These are phyloP conservation scores for Puccinia polysora DNA, from an alignment of 1,284 basidiomycete species.

Conservation along the genomic window DNA sequence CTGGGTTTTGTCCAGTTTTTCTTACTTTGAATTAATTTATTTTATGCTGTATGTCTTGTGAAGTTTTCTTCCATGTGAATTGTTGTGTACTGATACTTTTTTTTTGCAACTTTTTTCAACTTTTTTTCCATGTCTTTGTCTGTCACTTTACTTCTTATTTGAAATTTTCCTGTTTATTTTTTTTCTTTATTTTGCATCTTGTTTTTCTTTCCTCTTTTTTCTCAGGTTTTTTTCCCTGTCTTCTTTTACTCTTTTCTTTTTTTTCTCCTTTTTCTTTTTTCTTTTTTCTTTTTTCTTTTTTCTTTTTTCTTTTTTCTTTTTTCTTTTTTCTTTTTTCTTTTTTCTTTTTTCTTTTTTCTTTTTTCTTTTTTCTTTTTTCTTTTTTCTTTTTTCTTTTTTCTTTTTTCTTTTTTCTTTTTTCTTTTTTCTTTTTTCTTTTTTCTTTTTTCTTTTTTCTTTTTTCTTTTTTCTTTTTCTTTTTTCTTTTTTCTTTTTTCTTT, in stretches of 20 bases:
- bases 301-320: neutral
- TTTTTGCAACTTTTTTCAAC: no score
- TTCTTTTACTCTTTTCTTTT: neutral
- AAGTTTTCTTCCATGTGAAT: no score
- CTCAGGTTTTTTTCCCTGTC: neutral
- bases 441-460: neutral
- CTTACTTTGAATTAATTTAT: no score
- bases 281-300: neutral
- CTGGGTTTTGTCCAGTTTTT: no score
- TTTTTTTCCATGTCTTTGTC: no score
- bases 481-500: neutral
- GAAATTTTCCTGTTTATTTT: no score
- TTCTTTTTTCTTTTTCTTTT: neutral
- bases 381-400: neutral
- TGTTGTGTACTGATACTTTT: no score
- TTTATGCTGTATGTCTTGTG: no score
- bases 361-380: neutral
- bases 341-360: neutral
- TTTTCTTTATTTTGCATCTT: no score
- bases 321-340: neutral
- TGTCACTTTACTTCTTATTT: no score
- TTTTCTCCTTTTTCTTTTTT: neutral
- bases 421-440: neutral
- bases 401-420: neutral
- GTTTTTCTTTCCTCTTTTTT: no score